A percentile compares a stretch with the other conserved stretches of the same genome.
These are phyloP conservation scores for Aspergillus ostianus DNA, from an alignment of 495 filamentous ascomycete genomes.

Conservation along the genomic window DNA sequence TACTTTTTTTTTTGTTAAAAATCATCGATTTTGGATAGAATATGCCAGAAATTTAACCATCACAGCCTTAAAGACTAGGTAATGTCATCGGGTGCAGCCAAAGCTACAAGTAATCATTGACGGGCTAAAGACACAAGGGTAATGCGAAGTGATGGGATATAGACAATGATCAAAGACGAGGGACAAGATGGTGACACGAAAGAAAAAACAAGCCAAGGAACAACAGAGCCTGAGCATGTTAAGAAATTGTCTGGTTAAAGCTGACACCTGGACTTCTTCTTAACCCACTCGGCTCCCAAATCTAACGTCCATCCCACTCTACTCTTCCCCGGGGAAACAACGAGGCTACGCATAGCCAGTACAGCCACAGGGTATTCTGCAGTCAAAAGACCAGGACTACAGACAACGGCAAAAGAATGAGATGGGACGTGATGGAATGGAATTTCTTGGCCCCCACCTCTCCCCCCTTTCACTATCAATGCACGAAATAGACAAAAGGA, in stretches of 20 bases:
- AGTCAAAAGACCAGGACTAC: constrained; percentile 32
- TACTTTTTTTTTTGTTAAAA: no score
- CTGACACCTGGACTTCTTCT: constrained; percentile 2
- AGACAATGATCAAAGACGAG: constrained; percentile 1
- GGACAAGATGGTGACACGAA: constrained; percentile 1
- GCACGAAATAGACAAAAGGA: constrained; percentile 28
- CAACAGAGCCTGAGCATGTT: background rate
- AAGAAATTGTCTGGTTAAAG: constrained; percentile 6
- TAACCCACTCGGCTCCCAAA: constrained; percentile 9
- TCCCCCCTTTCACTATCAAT: constrained; percentile 29
- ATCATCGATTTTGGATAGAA: background rate
- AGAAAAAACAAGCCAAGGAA: constrained; percentile 2
- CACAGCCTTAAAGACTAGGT: background rate
- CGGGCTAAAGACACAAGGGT: constrained; percentile 11
- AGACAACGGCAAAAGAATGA: constrained; percentile 27
- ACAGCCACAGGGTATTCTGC: constrained; percentile 24
- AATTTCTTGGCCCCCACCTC: constrained; percentile 16
- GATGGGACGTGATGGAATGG: constrained; percentile 20
- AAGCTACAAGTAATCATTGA: constrained; percentile 15
- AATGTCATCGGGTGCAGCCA: constrained; percentile 10
- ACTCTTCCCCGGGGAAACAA: constrained; percentile 9
- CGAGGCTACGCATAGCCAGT: constrained; percentile 33
- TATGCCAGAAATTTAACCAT: background rate
- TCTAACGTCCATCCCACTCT: constrained; percentile 13
- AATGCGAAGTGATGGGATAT: constrained; percentile 6